phyloP scores from a whole-genome alignment of 2,329 filamentous ascomycete species.

The Ophiosphaerella narmari region DNA sequence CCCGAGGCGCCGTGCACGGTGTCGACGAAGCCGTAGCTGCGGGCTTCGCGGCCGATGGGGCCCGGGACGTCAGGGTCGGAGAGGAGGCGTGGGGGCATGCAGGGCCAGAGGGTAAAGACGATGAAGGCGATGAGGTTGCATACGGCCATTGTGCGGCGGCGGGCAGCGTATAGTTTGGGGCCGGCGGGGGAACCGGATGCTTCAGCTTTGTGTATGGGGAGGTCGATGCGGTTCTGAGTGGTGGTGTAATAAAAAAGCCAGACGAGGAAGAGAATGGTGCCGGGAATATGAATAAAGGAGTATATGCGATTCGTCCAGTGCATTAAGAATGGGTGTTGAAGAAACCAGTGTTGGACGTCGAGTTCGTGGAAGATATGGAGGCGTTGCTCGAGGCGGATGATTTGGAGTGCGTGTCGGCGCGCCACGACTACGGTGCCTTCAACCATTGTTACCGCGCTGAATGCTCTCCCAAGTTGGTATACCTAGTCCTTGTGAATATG shows the following conservation, averaged over 20 bases:
- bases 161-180: slow-evolving; percentile 59
- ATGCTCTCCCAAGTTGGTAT: slow-evolving; percentile 74
- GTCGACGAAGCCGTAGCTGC: slow-evolving; percentile 64
- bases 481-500: slow-evolving; percentile 53
- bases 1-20: slow-evolving; percentile 63
- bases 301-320: slow-evolving; percentile 74
- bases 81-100: slow-evolving; percentile 64
- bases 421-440: slow-evolving; percentile 71
- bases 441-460: slow-evolving; percentile 70
- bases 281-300: slow-evolving; percentile 78
- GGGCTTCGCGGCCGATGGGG: slow-evolving; percentile 60
- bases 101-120: slow-evolving; percentile 63
- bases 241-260: slow-evolving; percentile 73
- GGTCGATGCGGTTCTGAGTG: slow-evolving; percentile 58
- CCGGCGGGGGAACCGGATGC: slow-evolving; percentile 51
- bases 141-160: slow-evolving; percentile 61
- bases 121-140: slow-evolving; percentile 65
- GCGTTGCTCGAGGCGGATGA: slow-evolving; percentile 68
- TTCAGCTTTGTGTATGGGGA: slow-evolving; percentile 39
- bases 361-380: slow-evolving; percentile 70
- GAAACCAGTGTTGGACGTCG: slow-evolving; percentile 63
- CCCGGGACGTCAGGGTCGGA: slow-evolving; percentile 60
- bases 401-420: slow-evolving; percentile 68
- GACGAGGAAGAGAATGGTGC: slow-evolving; percentile 71
- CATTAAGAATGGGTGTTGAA: slow-evolving; percentile 61